Conservation (phyloP, 441 rosid genomes). For the Monsonia emarginata region DNA sequence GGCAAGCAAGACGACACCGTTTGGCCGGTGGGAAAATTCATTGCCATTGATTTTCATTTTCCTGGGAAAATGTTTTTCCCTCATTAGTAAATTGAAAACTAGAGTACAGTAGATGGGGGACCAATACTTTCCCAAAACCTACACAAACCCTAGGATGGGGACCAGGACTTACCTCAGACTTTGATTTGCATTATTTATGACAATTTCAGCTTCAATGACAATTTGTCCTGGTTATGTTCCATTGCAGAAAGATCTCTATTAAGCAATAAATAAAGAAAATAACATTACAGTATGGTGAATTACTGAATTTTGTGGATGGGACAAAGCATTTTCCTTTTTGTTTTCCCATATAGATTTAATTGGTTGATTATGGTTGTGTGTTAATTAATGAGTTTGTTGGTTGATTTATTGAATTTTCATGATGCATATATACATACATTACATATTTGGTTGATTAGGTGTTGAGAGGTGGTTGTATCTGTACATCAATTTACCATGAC, state of each 20-base stretch:
- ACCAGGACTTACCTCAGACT: conserved; percentile 12
- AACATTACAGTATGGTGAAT: neutral
- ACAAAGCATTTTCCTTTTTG: neutral
- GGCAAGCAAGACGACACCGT: conserved; percentile 15
- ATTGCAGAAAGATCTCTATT: neutral
- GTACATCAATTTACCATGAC: neutral
- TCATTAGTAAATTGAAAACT: neutral
- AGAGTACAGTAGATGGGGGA: conserved; percentile 12
- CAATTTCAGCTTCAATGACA: conserved; percentile 1
- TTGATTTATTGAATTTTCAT: neutral
- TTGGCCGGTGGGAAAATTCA: conserved; percentile 2
- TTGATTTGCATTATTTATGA: neutral
- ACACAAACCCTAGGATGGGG: conserved; percentile 12
- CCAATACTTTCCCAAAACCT: neutral
- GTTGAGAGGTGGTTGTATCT: neutral
- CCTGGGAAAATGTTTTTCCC: neutral
- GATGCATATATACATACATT: neutral
- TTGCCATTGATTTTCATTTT: neutral
- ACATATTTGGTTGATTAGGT: neutral
- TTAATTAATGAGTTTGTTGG: neutral
- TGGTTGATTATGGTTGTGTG: conserved; percentile 4
- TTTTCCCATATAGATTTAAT: neutral
- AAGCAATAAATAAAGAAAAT: neutral
- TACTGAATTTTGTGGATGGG: neutral
- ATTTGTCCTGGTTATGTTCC: conserved; percentile 7